These are phyloP conservation scores for Triticum turgidum DNA, from an alignment of 176 grass and related monocot genomes.

Conservation along the genomic window DNA sequence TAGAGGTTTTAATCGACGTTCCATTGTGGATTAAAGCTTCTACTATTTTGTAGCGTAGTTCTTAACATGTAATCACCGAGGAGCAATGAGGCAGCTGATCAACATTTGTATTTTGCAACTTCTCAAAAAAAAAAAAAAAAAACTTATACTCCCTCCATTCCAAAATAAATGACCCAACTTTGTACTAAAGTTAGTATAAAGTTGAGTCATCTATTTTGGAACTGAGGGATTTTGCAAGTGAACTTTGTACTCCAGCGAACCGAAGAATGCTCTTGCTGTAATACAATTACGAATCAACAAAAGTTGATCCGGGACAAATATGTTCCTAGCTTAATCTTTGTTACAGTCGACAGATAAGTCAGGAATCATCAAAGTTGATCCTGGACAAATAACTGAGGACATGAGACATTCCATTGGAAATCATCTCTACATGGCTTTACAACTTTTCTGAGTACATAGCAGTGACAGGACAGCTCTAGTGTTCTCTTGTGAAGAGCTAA, in stretches of 20 bases:
- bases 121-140: background rate
- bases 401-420: background rate
- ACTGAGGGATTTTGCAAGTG: background rate
- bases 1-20: no score
- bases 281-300: no score
- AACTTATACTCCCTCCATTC: background rate
- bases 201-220: no score
- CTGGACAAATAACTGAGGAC: background rate
- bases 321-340: no score
- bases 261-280: no score
- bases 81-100: background rate
- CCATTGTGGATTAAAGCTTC: no score
- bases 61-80: background rate
- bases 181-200: no score
- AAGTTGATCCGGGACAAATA: no score
- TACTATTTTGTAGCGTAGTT: background rate
- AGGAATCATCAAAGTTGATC: background rate
- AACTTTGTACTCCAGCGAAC: background rate
- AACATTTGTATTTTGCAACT: background rate
- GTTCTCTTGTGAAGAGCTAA: background rate
- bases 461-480: no score
- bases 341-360: background rate
- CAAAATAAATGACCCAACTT: no score
- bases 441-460: background rate
- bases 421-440: background rate